phyloP scores from a whole-genome alignment of 805 yeast genomes.

The Ogataea trehaloabstinens region DNA sequence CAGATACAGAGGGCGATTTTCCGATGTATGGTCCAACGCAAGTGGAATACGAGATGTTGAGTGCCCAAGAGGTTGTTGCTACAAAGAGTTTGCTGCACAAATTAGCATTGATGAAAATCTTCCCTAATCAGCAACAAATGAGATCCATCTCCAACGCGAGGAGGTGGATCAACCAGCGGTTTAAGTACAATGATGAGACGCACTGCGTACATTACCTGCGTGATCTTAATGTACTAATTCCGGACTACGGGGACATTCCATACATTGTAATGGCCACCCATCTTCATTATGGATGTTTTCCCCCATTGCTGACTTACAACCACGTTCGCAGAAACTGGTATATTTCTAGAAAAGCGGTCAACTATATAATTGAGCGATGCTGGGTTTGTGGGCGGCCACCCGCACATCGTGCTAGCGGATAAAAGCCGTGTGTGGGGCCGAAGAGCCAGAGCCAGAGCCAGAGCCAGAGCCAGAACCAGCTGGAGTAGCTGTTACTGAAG shows the following conservation, averaged over 20 bases:
- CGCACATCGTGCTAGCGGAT: background rate
- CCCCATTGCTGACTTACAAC: constrained; percentile 23
- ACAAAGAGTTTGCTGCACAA: constrained; percentile 26
- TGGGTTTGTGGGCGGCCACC: constrained; percentile 13
- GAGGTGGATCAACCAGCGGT: constrained; percentile 33
- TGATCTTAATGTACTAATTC: constrained; percentile 27
- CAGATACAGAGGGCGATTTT: constrained; percentile 22
- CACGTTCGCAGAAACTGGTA: constrained; percentile 30
- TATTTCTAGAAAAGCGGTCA: constrained; percentile 28
- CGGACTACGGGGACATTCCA: constrained; percentile 29
- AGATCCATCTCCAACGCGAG: constrained; percentile 30
- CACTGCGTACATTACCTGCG: constrained; percentile 26
- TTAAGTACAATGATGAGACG: constrained; percentile 18
- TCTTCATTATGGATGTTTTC: constrained; percentile 22
- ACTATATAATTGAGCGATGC: constrained; percentile 24
- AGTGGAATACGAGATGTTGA: constrained; percentile 29
- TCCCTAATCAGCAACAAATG: constrained; percentile 29
- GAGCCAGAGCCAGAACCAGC: too few relatives aligned
- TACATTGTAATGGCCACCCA: constrained; percentile 32
- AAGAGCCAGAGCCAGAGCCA: too few relatives aligned
- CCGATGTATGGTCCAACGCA: constrained; percentile 34
- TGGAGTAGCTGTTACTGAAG: constrained; percentile 6
- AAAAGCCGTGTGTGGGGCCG: background rate
- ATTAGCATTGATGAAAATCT: constrained; percentile 21
- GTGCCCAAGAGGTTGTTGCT: constrained; percentile 26